Evolutionary conservation across 768 basidiomycete species (phyloP), one percentile per base, ranked within the genome.

Genomic region (Termitomyces sp.): DNA sequence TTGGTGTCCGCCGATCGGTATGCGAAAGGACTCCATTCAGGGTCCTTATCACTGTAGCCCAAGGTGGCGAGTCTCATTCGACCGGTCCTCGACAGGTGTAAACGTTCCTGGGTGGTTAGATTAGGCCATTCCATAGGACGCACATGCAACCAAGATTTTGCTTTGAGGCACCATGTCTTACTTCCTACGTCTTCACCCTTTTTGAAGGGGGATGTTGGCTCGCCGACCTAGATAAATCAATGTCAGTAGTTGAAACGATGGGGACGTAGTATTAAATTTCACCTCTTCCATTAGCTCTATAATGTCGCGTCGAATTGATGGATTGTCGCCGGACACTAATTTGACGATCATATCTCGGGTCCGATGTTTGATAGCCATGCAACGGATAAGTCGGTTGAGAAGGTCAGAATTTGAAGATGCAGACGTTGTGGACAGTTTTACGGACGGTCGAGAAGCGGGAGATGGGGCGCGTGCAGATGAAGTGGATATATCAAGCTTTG

Each of bases 71-170:
- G 75, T 0, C 71, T 77, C 15, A 70, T 59, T 46, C 84, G 77
- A 1, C 82, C 85, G 30, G 75, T 71, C 41, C 80, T 76, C 8
- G 81, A 76, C 67, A 89, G 71, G n/a, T 58, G 62, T 8, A 70
- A 71, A 5, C 80, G 76, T 45, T 84, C 80, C 2, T 70, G 49
- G 30, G 80, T 78, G 3, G 72, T 71, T 28, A 86, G 72, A 30
- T 72, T 72, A 0, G 76, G 71, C 77, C 80, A 87, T 59, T 83
- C 85, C 56, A 76, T 83, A 0, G 89, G 89, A 6, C 86, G 82
- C 26, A 89, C 84, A 63, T 90, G 84, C 35, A 74, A 74, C 87
- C 88, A 91, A 3, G 80, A 71, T 19, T 68, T 64, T 23, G 75
- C 70, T 60, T 82, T 86, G 57, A 89, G 79, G 33, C 70, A 64